Conservation (phyloP, 2,329 filamentous ascomycete species). For the Curvularia sp. region DNA sequence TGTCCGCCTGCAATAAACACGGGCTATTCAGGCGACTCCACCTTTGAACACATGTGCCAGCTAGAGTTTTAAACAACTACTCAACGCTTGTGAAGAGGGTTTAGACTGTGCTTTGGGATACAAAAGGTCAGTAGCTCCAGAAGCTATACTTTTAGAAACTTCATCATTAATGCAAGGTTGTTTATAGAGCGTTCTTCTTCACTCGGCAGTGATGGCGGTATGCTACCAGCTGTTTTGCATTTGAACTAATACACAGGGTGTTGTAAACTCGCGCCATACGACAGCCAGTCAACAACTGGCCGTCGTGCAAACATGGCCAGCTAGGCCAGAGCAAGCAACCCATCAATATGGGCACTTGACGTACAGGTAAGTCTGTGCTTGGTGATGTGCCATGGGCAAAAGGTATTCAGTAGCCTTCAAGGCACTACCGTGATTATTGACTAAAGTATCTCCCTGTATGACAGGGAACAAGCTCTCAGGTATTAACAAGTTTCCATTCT, state of each 20-base stretch:
- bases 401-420: neutral
- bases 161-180: conserved; percentile 13
- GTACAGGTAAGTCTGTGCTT: neutral
- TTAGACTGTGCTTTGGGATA: neutral
- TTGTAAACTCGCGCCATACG: neutral
- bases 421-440: neutral
- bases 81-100: neutral
- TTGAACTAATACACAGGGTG: neutral
- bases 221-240: neutral
- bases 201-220: conserved; percentile 8
- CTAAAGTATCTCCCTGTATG: neutral
- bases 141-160: conserved; percentile 13
- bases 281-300: neutral
- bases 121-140: conserved; percentile 20
- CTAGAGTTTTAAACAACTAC: neutral
- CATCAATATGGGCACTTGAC: neutral
- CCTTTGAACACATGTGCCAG: neutral
- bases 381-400: neutral
- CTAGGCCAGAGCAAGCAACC: neutral
- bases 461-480: neutral
- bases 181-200: conserved; percentile 5
- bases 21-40: neutral
- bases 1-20: conserved; percentile 63
- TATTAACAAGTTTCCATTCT: too few species aligned
- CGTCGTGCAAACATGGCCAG: neutral